phyloP scores from a whole-genome alignment of 345 rosid species.

The Chamaenerion angustifolium region DNA sequence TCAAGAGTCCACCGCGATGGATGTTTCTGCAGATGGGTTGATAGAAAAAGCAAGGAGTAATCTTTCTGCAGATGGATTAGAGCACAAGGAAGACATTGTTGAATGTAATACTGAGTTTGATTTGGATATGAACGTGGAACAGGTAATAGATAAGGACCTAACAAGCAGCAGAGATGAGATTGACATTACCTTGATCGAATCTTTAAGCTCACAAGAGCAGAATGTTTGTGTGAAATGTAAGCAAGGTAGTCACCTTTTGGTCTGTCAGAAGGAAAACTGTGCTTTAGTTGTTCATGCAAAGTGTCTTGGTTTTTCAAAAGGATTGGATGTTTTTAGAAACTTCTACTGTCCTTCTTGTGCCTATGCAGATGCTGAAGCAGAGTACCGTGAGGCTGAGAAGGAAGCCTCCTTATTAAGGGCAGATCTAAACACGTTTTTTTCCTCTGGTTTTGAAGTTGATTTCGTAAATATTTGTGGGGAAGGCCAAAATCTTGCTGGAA shows the following conservation, averaged over 20 bases:
- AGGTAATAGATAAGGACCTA: conserved; percentile 7
- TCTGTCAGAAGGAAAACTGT: conserved; percentile 30
- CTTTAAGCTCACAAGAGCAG: conserved; percentile 25
- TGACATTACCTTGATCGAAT: conserved; percentile 17
- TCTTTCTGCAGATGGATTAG: background rate
- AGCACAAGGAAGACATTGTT: too few relatives aligned
- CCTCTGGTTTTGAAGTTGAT: conserved; percentile 7
- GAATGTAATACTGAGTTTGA: background rate
- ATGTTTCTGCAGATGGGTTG: conserved; percentile 2
- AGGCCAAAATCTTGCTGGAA: background rate
- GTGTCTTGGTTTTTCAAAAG: conserved; percentile 15
- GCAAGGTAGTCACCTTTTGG: conserved; percentile 28
- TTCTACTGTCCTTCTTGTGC: conserved; percentile 53
- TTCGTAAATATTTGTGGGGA: conserved; percentile 7
- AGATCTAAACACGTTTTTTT: conserved; percentile 19
- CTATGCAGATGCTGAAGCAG: conserved; percentile 27
- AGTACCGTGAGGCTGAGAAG: too few relatives aligned
- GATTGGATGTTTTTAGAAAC: conserved; percentile 20
- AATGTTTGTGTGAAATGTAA: conserved; percentile 41
- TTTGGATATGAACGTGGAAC: background rate
- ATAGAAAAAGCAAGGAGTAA: background rate
- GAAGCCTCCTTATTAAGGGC: conserved; percentile 25
- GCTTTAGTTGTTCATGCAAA: conserved; percentile 37
- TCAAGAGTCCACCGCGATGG: background rate
- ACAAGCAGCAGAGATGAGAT: conserved; percentile 13